These are phyloP conservation scores for Mesembryanthemum crystallinum DNA, from an alignment of 148 eudicot species.

Conservation along the genomic window DNA sequence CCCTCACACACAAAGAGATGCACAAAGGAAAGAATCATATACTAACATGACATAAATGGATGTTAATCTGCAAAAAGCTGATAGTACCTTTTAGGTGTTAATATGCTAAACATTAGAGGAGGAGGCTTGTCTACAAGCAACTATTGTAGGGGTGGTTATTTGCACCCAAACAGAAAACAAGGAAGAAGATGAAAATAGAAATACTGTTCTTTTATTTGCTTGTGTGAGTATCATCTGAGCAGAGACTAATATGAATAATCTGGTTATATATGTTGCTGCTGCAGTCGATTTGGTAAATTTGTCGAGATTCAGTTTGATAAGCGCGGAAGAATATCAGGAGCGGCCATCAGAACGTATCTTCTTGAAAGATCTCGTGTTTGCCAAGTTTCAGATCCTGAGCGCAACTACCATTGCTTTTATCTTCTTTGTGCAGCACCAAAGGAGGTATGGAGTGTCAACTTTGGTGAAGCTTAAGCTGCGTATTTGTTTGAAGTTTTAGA, in stretches of 20 bases:
- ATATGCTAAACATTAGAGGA: too few relatives aligned
- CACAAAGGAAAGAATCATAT: too few relatives aligned
- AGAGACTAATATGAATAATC: not conserved
- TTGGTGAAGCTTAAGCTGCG: conserved; percentile 15
- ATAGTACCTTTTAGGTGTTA: too few relatives aligned
- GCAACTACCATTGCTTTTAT: conserved; percentile 88
- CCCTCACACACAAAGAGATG: too few relatives aligned
- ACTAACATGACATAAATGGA: too few relatives aligned
- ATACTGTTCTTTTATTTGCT: not conserved
- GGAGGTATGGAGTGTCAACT: conserved; percentile 41
- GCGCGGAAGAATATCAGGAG: conserved; percentile 86
- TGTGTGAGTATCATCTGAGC: not conserved
- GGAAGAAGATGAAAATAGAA: not conserved
- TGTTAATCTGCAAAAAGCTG: too few relatives aligned
- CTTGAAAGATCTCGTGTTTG: conserved; percentile 96
- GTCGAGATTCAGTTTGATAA: conserved; percentile 91
- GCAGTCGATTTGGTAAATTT: conserved; percentile 93
- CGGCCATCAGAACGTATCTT: conserved; percentile 91
- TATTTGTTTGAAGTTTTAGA: conserved; percentile 5
- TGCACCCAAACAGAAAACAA: not conserved
- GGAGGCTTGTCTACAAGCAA: too few relatives aligned
- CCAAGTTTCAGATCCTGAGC: conserved; percentile 86
- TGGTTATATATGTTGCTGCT: conserved; percentile 21
- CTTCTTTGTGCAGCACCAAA: conserved; percentile 85
- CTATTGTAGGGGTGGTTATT: not conserved